Conservation (phyloP, 441 rosid species). For the Erodium trifolium region DNA sequence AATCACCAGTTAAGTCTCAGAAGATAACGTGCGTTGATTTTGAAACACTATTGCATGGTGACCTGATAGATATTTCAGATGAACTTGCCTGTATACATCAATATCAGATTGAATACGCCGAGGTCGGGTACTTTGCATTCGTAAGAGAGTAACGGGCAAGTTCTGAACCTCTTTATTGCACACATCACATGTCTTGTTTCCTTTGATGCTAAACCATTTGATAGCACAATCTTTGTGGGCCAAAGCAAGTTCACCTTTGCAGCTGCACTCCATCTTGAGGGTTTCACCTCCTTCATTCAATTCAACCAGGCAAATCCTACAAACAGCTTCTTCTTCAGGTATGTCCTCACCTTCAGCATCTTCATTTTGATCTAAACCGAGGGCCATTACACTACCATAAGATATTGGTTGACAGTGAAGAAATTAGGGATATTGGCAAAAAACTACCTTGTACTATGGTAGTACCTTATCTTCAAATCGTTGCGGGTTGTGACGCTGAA, state of each 20-base stretch:
- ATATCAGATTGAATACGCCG: constrained; percentile 24
- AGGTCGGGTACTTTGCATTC: constrained; percentile 29
- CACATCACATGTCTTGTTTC: constrained; percentile 42
- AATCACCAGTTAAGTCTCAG: neutral
- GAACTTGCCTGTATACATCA: constrained; percentile 36
- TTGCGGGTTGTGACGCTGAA: no score
- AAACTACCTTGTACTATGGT: no score
- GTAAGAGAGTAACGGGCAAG: constrained; percentile 35
- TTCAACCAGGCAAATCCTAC: constrained; percentile 44
- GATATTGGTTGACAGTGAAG: neutral
- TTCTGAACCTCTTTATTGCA: constrained; percentile 42
- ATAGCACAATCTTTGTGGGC: constrained; percentile 43
- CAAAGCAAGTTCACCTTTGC: constrained; percentile 44
- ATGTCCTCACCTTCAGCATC: constrained; percentile 36
- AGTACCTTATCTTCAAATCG: no score
- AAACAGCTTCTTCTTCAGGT: constrained; percentile 46
- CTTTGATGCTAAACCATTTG: constrained; percentile 47
- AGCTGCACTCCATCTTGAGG: constrained; percentile 46
- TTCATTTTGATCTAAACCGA: constrained; percentile 24
- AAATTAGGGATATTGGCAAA: no score
- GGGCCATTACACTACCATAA: constrained; percentile 11
- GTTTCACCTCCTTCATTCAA: constrained; percentile 39
- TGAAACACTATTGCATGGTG: neutral
- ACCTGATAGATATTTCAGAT: neutral
- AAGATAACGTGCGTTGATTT: neutral